These are phyloP conservation scores for Corrigiola litoralis DNA, from an alignment of 179 eudicot species.

Conservation along the genomic window DNA sequence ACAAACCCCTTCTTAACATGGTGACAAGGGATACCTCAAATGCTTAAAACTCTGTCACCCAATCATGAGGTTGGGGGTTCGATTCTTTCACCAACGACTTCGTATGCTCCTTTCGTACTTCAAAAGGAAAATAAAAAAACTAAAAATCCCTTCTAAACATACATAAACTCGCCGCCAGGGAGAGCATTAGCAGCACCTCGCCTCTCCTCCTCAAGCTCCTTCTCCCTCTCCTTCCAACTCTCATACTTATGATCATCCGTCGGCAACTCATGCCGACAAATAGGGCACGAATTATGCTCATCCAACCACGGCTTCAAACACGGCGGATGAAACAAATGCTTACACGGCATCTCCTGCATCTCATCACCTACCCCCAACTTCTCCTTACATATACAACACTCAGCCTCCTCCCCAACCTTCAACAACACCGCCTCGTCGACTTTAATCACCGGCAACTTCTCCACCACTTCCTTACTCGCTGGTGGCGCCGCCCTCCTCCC, in stretches of 20 bases:
- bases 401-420: constrained; percentile 68
- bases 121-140: background rate
- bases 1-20: no score
- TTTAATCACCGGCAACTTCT: constrained; percentile 65
- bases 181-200: constrained; percentile 96
- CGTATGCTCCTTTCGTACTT: background rate
- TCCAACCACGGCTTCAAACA: constrained; percentile 98
- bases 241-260: constrained; percentile 89
- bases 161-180: constrained; percentile 95
- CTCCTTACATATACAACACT: constrained; percentile 86
- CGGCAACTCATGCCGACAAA: constrained; percentile 78
- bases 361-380: constrained; percentile 55
- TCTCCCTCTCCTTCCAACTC: constrained; percentile 48
- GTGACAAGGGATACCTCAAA: no score
- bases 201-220: constrained; percentile 59
- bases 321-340: constrained; percentile 81
- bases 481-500: constrained; percentile 65
- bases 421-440: constrained; percentile 46
- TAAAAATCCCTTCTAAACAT: constrained; percentile 32
- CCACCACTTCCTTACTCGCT: constrained; percentile 84
- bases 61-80: background rate
- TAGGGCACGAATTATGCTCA: constrained; percentile 91
- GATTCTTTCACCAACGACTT: no score
- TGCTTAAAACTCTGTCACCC: no score
- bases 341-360: constrained; percentile 95